Evolutionary conservation across 1,284 basidiomycete genomes (phyloP), one percentile per base, ranked within the genome.

Genomic region (Ganoderma multipileum): DNA sequence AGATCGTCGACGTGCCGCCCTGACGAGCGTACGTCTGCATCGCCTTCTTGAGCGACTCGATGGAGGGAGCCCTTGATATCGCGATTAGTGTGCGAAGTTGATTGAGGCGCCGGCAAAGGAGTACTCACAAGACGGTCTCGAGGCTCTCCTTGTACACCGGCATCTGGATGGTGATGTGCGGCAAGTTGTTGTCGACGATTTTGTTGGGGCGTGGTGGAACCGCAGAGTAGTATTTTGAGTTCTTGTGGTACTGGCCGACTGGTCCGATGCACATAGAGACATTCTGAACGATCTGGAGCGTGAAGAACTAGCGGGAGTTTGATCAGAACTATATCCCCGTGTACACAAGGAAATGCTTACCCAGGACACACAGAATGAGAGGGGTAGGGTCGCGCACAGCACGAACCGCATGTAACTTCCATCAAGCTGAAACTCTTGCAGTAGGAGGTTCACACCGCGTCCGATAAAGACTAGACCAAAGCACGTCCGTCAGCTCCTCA

Each of bases 141-240:
- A 77, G 71, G 63, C 79, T 78, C 75, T 83, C 83, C 79, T 86
- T 87, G 82, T 87, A 88, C 20, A 87, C 86, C 20, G 86, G 86
- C 81, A 87, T 83, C 76, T 86, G 83, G 66, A 87, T 84, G 8
- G 87, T 87, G 69, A 89, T 79, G 76, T 87, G 86, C 11, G 86
- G 83, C 23, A 88, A 80, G 68, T 80, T 79, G 64, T 81, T 81
- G 69, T 83, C 82, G 47, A 83, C 82, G 42, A 80, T 69, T 72
- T 82, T 82, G 73, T 81, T 83, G 47, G 81, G 74, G 12, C 77
- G 75, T 0, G 85, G 85, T 52, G 81, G 73, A 64, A 80, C 69
- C 26, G 83, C 85, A 8, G 82, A 83, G 78, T 83, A 87, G 75
- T 84, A 86, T 68, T 79, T 81, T 1, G 83, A 84, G 73, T 87